These are phyloP conservation scores for Calendula officinalis DNA, from an alignment of 129 eudicot genomes.

Conservation along the genomic window DNA sequence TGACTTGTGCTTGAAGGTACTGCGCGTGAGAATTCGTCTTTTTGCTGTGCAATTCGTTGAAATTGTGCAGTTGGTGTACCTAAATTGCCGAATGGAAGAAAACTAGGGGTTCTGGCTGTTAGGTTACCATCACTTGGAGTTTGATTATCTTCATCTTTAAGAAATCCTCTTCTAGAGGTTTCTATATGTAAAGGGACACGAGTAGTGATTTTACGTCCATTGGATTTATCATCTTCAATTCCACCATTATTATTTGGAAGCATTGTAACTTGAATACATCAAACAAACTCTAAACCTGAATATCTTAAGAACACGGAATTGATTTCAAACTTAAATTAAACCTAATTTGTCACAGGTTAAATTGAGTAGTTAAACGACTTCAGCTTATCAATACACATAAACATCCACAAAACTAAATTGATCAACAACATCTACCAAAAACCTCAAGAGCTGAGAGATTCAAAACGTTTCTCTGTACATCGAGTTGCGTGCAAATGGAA, in stretches of 20 bases:
- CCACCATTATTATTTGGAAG: slow-evolving; percentile 38
- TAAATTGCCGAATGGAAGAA: slow-evolving; percentile 57
- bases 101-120: slow-evolving; percentile 38
- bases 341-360: too few relatives aligned
- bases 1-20: slow-evolving; percentile 69
- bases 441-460: not conserved
- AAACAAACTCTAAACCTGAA: slow-evolving; percentile 14
- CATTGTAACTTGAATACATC: slow-evolving; percentile 37
- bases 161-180: slow-evolving; percentile 48
- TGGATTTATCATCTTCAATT: slow-evolving; percentile 36
- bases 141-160: slow-evolving; percentile 31
- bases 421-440: slow-evolving; percentile 15
- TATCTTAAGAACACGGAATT: slow-evolving; percentile 5
- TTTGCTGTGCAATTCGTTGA: slow-evolving; percentile 62
- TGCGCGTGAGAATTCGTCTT: slow-evolving; percentile 67
- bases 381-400: not conserved
- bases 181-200: slow-evolving; percentile 43
- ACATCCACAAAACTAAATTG: not conserved
- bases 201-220: slow-evolving; percentile 38
- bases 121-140: slow-evolving; percentile 19
- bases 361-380: too few relatives aligned
- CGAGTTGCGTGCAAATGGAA: slow-evolving; percentile 21
- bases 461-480: slow-evolving; percentile 11
- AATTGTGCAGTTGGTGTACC: slow-evolving; percentile 61
- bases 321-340: slow-evolving; percentile 3